Conservation (phyloP, 129 eudicot genomes). For the Arctium minus region DNA sequence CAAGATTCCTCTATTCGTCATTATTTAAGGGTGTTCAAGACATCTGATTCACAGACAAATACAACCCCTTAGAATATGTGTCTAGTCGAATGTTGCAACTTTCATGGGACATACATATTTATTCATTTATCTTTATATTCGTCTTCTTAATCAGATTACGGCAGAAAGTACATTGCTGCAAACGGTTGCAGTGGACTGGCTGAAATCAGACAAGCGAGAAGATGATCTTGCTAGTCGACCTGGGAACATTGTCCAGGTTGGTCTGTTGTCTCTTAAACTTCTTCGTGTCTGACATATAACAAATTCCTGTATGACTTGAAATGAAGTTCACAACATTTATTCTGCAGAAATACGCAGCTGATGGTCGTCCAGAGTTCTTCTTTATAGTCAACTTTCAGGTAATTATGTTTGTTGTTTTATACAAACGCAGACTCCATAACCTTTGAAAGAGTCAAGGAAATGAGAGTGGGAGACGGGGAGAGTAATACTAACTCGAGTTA, state of each 20-base stretch:
- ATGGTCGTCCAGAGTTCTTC: constrained; percentile 66
- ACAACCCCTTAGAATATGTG: background rate
- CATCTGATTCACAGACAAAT: background rate
- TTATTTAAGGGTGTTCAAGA: background rate
- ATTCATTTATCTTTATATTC: background rate
- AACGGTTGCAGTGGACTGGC: constrained; percentile 62
- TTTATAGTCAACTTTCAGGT: constrained; percentile 66
- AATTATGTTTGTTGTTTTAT: background rate
- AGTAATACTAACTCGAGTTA: background rate
- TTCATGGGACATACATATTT: background rate
- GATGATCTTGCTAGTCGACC: constrained; percentile 64
- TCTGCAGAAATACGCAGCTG: constrained; percentile 62
- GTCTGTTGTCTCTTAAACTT: background rate
- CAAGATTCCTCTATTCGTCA: background rate
- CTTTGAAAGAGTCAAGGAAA: background rate
- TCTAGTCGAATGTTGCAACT: background rate
- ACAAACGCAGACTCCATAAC: background rate
- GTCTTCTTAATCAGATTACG: constrained; percentile 32
- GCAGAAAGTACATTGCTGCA: constrained; percentile 54
- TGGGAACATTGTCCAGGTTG: constrained; percentile 72
- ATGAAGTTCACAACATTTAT: background rate
- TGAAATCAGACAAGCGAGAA: constrained; percentile 69
- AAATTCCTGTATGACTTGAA: background rate
- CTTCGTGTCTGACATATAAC: background rate
- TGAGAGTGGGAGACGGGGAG: background rate